Evolutionary conservation across 169 alveolate species (phyloP).

Genomic region (Cardiosporidium cionae): DNA sequence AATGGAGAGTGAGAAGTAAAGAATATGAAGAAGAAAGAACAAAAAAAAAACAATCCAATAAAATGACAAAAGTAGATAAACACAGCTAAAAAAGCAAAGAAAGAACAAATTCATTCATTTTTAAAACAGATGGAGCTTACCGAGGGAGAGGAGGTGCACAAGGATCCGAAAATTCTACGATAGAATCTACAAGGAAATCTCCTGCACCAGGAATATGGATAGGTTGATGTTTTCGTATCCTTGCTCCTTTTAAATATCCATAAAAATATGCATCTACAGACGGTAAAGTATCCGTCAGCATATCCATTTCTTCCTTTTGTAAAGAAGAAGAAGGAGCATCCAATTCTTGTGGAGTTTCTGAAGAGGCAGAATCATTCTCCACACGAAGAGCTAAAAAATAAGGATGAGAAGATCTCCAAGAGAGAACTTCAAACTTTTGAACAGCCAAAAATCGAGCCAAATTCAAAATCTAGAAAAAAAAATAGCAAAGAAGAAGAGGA

Average conservation of each 20-base stretch:
- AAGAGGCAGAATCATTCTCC: constrained; percentile 1
- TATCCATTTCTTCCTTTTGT: neutral
- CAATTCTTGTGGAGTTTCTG: constrained; percentile 7
- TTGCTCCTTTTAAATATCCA: constrained; percentile 90
- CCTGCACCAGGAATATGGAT: constrained; percentile 86
- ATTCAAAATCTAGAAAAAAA: constrained; percentile 36
- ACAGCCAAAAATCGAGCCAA: constrained; percentile 90
- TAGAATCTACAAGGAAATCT: constrained; percentile 61
- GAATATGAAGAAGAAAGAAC: no score
- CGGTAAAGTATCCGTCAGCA: no score
- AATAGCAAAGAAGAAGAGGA: neutral
- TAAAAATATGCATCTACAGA: constrained; percentile 50
- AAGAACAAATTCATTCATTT: no score
- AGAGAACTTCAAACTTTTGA: constrained; percentile 73
- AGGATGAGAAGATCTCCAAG: constrained; percentile 94
- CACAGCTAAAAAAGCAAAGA: no score
- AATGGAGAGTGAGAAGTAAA: no score
- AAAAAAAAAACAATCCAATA: no score
- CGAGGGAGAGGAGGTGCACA: constrained; percentile 62
- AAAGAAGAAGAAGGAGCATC: neutral
- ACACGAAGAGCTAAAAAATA: constrained; percentile 87
- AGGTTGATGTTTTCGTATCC: constrained; percentile 63
- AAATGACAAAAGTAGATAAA: no score
- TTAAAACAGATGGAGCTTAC: no score
- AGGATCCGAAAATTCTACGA: constrained; percentile 65